phyloP scores from a whole-genome alignment of 2,329 filamentous ascomycete genomes.

The Periglandula ipomoeae region DNA sequence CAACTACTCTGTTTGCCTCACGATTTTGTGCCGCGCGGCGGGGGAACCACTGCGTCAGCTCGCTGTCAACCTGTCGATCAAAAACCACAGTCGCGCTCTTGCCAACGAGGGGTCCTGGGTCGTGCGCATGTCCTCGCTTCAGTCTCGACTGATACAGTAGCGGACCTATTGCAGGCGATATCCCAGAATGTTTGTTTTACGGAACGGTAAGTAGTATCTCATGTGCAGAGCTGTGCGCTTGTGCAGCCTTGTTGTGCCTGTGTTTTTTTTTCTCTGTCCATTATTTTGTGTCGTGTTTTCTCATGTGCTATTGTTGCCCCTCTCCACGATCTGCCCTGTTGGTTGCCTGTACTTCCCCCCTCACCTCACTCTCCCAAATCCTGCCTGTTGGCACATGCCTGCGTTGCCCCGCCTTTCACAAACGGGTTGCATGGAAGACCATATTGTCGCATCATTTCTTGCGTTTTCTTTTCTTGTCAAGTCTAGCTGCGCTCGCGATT shows the following conservation, averaged over 20 bases:
- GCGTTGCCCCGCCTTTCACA: neutral
- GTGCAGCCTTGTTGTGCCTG: neutral
- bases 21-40: neutral
- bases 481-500: neutral
- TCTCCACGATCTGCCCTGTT: slow-evolving; percentile 8
- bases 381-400: neutral
- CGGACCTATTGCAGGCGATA: neutral
- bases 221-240: neutral
- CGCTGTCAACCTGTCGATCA: neutral
- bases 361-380: neutral
- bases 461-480: neutral
- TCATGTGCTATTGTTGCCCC: neutral
- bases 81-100: neutral
- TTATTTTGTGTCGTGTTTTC: neutral
- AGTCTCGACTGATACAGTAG: neutral
- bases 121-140: neutral
- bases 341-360: neutral
- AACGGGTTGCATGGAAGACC: neutral
- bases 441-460: neutral
- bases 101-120: neutral
- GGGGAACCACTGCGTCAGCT: neutral
- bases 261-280: neutral
- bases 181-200: slow-evolving; percentile 31
- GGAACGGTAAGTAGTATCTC: slow-evolving; percentile 30
- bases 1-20: neutral